These are phyloP conservation scores for Priceomyces medius DNA, from an alignment of 805 yeast species.

Conservation along the genomic window DNA sequence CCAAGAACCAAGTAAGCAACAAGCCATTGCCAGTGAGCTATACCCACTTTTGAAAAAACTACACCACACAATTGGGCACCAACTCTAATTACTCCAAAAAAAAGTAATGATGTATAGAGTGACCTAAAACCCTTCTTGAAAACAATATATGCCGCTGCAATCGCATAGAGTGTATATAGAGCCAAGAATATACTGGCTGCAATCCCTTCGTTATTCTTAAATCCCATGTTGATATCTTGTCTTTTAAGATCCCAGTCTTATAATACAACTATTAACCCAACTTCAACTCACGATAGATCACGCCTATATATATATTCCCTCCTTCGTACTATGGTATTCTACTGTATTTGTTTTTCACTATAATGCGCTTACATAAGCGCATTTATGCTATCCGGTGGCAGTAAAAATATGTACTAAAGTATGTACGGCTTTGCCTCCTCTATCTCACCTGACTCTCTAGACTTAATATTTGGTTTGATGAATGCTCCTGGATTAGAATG, in stretches of 20 bases:
- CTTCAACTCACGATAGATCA: background rate
- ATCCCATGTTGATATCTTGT: constrained; percentile 10
- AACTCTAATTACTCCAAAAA: constrained; percentile 30
- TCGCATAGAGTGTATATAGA: constrained; percentile 23
- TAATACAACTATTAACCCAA: background rate
- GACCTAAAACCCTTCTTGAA: constrained; percentile 23
- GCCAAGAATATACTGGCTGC: constrained; percentile 37
- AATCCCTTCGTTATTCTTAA: constrained; percentile 25
- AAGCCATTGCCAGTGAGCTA: constrained; percentile 30
- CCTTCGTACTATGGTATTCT: background rate
- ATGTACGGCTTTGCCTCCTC: background rate
- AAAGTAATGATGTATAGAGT: constrained; percentile 20
- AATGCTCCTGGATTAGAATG: background rate
- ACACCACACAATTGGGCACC: constrained; percentile 38
- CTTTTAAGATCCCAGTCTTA: background rate
- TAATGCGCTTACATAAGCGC: background rate
- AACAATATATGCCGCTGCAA: constrained; percentile 18
- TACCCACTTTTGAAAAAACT: constrained; percentile 31
- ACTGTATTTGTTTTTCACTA: background rate
- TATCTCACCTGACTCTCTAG: background rate
- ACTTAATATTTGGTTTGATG: background rate
- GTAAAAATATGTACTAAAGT: background rate
- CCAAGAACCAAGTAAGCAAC: constrained; percentile 37
- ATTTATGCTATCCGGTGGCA: no score
- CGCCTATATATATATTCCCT: background rate